Evolutionary conservation across 352 stramenopile species (phyloP), one percentile per base, ranked within the genome.

Genomic region (Phytopythium ostracodes): DNA sequence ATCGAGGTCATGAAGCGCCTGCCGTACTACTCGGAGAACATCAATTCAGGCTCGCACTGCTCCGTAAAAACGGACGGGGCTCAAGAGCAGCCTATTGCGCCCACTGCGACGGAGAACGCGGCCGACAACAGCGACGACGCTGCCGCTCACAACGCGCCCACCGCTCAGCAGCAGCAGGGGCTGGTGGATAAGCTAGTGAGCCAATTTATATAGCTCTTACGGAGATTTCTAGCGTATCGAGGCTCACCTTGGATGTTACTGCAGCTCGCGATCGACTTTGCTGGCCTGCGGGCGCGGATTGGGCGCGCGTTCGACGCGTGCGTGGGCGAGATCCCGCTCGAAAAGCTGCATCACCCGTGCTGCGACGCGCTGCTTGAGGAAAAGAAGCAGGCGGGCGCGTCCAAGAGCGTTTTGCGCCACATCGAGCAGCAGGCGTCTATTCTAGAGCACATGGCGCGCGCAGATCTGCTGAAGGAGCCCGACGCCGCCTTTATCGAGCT

Each of bases 401-500:
- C 77, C 1, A 81, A 88, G 60, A 90, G 74, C 43, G 62, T 85
- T 15, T 59, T 94, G 51, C 78, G 86, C 8, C 86, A 94, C 65
- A 92, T 94, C 54, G 77, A 92, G 63, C 86, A 94, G 60, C 86
- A 94, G 50, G 76, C 84, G 11, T 92, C 83, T 10, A 94, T 94
- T 56, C 72, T 94, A 4, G 84, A 83, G 2, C 84, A 94, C 57
- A 89, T 94, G 81, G 78, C 89, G 20, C 55, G 73, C 4, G 67
- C 72, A 11, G 67, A 77, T 2, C 62, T 92, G 56, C 60, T 94
- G 40, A 59, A 87, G 27, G 55, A 78, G 20, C 14, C 58, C 0
- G 61, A 70, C 42, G 71, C 79, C 12, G 72, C 73, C 5, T 92
- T 89, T 42, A 56, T 92, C 6, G 86, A 94, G 58, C 76, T 95